Evolutionary conservation across 176 grass and related monocot species (phyloP).

Genomic region (Avena insularis): DNA sequence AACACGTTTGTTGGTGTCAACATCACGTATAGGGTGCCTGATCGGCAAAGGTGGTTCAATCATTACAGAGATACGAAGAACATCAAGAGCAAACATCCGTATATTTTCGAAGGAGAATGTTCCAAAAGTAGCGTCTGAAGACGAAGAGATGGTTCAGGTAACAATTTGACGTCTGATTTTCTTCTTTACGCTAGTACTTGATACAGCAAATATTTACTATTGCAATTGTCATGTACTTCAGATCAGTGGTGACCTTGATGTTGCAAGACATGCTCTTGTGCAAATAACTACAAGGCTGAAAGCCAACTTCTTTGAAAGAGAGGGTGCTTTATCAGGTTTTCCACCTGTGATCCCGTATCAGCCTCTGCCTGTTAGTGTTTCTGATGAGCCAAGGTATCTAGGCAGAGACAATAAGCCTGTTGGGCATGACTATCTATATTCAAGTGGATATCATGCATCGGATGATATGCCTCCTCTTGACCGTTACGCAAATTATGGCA

Average conservation of each 20-base stretch:
- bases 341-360: constrained; percentile 68
- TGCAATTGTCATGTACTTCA: constrained; percentile 35
- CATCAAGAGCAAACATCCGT: constrained; percentile 82
- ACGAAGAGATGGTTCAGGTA: constrained; percentile 99
- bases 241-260: constrained; percentile 90
- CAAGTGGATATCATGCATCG: constrained; percentile 68
- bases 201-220: constrained; percentile 23
- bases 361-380: constrained; percentile 58
- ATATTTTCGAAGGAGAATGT: constrained; percentile 98
- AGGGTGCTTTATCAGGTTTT: constrained; percentile 71
- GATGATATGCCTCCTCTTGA: constrained; percentile 63
- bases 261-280: constrained; percentile 81
- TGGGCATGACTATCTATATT: constrained; percentile 67
- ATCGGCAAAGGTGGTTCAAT: constrained; percentile 98
- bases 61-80: constrained; percentile 89
- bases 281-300: constrained; percentile 93
- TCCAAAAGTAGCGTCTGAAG: constrained; percentile 90
- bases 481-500: constrained; percentile 73
- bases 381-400: constrained; percentile 75
- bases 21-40: constrained; percentile 91
- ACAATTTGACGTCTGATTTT: constrained; percentile 28
- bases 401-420: constrained; percentile 67
- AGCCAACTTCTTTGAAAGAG: constrained; percentile 98
- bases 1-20: constrained; percentile 88
- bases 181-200: constrained; percentile 8